Evolutionary conservation across 495 filamentous ascomycete genomes (phyloP).

Genomic region (Umbilicaria muhlenbergii): DNA sequence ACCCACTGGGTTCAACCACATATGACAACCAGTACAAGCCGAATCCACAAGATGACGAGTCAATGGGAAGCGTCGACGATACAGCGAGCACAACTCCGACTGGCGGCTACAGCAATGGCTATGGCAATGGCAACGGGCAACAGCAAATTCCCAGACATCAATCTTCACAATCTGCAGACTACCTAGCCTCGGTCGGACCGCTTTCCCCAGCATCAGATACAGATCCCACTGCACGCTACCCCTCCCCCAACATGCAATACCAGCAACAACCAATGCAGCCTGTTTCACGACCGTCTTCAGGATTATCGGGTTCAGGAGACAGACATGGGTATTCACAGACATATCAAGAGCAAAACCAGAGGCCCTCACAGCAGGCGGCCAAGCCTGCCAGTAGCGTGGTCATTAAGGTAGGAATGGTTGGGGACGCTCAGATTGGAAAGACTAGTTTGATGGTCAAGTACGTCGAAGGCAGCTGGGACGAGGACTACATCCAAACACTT

Average conservation of each 20-base stretch:
- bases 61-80: slow-evolving; percentile 24
- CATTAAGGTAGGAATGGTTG: slow-evolving; percentile 99
- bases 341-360: slow-evolving; percentile 28
- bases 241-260: slow-evolving; percentile 23
- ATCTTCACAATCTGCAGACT: slow-evolving; percentile 27
- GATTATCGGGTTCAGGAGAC: slow-evolving; percentile 30
- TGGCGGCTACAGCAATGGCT: slow-evolving; percentile 13
- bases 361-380: slow-evolving; percentile 26
- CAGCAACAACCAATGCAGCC: slow-evolving; percentile 27
- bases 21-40: slow-evolving; percentile 11
- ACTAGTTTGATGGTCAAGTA: slow-evolving; percentile 99
- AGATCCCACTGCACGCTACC: slow-evolving; percentile 24
- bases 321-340: slow-evolving; percentile 23
- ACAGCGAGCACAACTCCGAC: slow-evolving; percentile 15
- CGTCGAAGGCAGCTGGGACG: slow-evolving; percentile 97
- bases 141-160: slow-evolving; percentile 25
- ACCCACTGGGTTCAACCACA: slow-evolving; percentile 9
- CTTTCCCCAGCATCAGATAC: slow-evolving; percentile 25
- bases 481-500: slow-evolving; percentile 97
- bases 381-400: slow-evolving; percentile 72
- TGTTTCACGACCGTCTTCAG: slow-evolving; percentile 33
- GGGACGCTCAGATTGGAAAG: slow-evolving; percentile 97
- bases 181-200: slow-evolving; percentile 26
- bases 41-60: slow-evolving; percentile 14
- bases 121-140: slow-evolving; percentile 18